Evolutionary conservation across 345 rosid genomes (phyloP).

Genomic region (Sonneratia caseolaris): DNA sequence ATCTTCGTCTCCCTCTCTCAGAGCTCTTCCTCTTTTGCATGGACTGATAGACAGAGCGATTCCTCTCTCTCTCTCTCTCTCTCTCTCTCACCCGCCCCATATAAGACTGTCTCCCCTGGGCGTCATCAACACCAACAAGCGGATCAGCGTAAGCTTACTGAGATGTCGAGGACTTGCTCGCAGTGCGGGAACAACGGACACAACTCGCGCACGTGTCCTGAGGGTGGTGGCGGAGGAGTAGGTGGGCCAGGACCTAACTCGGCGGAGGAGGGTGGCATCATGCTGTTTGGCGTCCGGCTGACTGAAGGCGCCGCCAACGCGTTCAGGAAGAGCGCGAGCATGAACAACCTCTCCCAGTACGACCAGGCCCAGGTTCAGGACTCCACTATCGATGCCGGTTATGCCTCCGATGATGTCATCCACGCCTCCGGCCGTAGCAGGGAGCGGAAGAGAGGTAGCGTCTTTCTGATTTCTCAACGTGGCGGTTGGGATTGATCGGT

Average conservation of each 20-base stretch:
- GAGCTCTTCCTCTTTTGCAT: too few species aligned
- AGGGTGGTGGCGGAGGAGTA: background rate
- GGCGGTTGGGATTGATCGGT: background rate
- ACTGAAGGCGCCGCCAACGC: constrained; percentile 75
- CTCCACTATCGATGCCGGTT: constrained; percentile 12
- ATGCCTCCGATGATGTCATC: constrained; percentile 67
- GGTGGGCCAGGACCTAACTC: background rate
- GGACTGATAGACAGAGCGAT: too few species aligned
- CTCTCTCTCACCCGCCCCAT: too few species aligned
- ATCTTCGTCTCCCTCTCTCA: too few species aligned
- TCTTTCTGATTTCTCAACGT: background rate
- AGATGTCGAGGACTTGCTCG: constrained; percentile 8
- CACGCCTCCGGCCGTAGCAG: constrained; percentile 38
- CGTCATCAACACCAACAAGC: background rate
- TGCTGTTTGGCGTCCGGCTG: constrained; percentile 84
- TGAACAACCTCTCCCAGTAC: constrained; percentile 73
- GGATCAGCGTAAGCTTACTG: background rate
- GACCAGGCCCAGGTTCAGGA: constrained; percentile 35
- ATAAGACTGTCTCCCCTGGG: too few species aligned
- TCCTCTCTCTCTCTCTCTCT: too few species aligned
- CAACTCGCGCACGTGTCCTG: constrained; percentile 2
- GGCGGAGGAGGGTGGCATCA: constrained; percentile 37
- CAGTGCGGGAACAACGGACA: constrained; percentile 9
- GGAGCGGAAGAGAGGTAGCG: constrained; percentile 80
- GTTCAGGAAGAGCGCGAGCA: constrained; percentile 82